phyloP scores from a whole-genome alignment of 495 filamentous ascomycete genomes.

The Chaetomium fimeti region DNA sequence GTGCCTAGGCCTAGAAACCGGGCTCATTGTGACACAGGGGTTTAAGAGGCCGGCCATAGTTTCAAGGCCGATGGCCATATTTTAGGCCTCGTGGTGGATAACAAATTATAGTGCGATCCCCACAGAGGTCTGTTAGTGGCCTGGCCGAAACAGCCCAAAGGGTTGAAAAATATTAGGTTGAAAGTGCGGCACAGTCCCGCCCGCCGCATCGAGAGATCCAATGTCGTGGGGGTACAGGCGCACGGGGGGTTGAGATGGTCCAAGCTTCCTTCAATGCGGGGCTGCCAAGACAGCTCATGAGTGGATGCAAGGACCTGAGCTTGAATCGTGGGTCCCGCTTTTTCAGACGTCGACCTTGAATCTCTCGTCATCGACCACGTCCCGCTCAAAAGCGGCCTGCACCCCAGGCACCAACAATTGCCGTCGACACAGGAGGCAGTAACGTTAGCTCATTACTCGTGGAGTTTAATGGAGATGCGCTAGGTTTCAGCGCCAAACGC shows the following conservation, averaged over 20 bases:
- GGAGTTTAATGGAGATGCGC: conserved; percentile 1
- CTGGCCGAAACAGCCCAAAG: not conserved
- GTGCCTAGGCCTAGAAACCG: not conserved
- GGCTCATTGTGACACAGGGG: not conserved
- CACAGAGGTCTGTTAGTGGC: not conserved
- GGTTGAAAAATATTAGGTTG: not conserved
- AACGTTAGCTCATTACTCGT: too few species aligned
- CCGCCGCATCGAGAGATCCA: not conserved
- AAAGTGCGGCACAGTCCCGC: not conserved
- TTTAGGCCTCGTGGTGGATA: not conserved
- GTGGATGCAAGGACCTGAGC: not conserved
- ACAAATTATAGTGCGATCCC: not conserved
- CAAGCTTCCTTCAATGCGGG: not conserved
- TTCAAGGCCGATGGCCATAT: not conserved
- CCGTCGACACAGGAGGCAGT: too few species aligned
- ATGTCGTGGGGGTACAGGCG: not conserved
- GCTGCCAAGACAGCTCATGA: not conserved
- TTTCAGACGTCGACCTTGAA: not conserved
- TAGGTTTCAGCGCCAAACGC: not conserved
- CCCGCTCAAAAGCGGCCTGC: not conserved
- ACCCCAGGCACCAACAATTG: too few species aligned
- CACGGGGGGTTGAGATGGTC: not conserved
- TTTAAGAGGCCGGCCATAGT: not conserved
- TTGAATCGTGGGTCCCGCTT: not conserved
- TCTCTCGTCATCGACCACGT: conserved; percentile 6